A percentile compares a stretch with the other conserved stretches of the same genome.
These are phyloP conservation scores for Tuber calosporum DNA, from an alignment of 495 filamentous ascomycete genomes.

Conservation along the genomic window DNA sequence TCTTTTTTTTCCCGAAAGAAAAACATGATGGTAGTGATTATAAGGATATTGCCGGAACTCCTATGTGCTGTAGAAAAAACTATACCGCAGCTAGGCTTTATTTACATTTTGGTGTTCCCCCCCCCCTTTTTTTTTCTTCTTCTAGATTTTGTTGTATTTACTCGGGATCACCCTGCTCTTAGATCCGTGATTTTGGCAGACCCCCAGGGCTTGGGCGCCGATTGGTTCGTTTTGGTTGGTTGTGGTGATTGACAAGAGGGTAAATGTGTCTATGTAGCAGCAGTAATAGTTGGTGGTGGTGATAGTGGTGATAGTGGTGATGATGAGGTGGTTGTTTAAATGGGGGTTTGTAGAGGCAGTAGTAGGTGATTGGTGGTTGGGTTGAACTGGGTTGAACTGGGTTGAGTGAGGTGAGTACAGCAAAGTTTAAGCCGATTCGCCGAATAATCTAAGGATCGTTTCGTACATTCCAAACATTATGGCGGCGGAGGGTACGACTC, in stretches of 20 bases:
- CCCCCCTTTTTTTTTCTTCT: neutral
- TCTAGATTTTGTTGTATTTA: neutral
- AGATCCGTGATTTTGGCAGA: neutral
- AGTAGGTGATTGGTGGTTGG: neutral
- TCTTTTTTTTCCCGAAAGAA: neutral
- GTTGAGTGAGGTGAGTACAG: neutral
- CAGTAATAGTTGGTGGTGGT: neutral
- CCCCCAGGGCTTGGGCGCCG: neutral
- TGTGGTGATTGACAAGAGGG: neutral
- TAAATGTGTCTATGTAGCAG: neutral
- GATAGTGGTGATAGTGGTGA: neutral
- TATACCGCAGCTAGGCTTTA: neutral
- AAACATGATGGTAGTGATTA: neutral
- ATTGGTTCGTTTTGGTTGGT: neutral
- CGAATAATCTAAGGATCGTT: slow-evolving; percentile 59
- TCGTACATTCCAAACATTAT: slow-evolving; percentile 94
- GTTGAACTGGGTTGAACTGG: neutral
- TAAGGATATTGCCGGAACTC: neutral
- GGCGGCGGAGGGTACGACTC: slow-evolving; percentile 78
- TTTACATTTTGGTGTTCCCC: neutral
- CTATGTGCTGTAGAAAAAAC: neutral
- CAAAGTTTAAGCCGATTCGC: slow-evolving; percentile 42
- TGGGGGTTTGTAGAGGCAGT: neutral
- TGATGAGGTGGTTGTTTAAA: neutral
- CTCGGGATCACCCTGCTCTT: neutral